Percentiles rank a stretch among this genome's conserved stretches.
Conservation (phyloP, 1,284 basidiomycete species). For the Jaminaea rosea region DNA sequence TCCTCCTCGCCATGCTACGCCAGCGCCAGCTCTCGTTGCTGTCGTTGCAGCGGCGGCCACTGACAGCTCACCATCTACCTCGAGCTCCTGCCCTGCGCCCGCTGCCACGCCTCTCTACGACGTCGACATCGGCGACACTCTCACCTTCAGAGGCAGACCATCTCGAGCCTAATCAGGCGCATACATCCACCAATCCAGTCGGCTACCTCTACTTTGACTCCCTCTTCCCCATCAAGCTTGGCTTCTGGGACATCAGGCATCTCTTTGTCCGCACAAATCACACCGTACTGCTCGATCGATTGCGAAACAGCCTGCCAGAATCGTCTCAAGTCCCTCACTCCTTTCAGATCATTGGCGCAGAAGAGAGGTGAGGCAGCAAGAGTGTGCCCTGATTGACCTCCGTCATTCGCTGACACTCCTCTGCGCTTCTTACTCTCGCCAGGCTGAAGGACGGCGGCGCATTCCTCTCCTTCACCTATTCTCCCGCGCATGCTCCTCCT, state of each 20-base stretch:
- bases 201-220: slow-evolving; percentile 37
- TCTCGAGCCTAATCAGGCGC: not conserved
- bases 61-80: too few species aligned
- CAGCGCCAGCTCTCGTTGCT: too few species aligned
- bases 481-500: slow-evolving; percentile 14
- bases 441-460: slow-evolving; percentile 35
- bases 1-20: too few species aligned
- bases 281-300: slow-evolving; percentile 16
- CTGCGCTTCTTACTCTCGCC: not conserved
- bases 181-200: not conserved
- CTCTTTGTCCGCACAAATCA: slow-evolving; percentile 21
- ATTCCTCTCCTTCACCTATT: slow-evolving; percentile 14
- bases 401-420: too few species aligned
- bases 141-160: not conserved
- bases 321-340: slow-evolving; percentile 26
- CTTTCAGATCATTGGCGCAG: slow-evolving; percentile 34
- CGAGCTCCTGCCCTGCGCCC: too few species aligned
- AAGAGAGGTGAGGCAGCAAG: slow-evolving; percentile 10
- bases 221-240: slow-evolving; percentile 35
- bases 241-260: slow-evolving; percentile 31
- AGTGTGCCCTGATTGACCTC: not conserved
- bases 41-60: too few species aligned
- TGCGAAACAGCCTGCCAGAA: slow-evolving; percentile 24
- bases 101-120: too few species aligned
- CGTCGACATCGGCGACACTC: too few species aligned